phyloP scores from a whole-genome alignment of 176 grass and related monocot genomes.

The Aegilops sharonensis region DNA sequence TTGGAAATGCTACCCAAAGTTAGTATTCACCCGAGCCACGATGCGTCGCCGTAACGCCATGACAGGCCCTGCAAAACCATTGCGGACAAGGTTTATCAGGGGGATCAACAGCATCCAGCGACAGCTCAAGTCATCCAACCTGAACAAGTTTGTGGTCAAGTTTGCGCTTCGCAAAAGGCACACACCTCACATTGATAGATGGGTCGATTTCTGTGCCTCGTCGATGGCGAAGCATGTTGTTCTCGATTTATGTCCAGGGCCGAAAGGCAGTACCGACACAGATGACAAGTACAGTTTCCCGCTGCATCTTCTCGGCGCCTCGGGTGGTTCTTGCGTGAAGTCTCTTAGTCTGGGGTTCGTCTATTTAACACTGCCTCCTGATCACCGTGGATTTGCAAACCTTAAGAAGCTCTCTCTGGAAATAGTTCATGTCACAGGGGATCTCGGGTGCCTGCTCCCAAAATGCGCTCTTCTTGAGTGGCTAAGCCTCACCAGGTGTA shows the following conservation, averaged over 20 bases:
- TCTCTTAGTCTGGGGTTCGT: background rate
- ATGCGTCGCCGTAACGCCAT: background rate
- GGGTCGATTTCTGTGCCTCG: background rate
- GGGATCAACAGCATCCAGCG: background rate
- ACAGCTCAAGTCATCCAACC: background rate
- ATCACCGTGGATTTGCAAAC: background rate
- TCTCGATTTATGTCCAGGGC: background rate
- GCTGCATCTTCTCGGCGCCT: background rate
- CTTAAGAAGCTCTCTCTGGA: conserved; percentile 3
- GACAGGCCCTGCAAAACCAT: background rate
- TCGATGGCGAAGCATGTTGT: background rate
- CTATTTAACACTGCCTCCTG: background rate
- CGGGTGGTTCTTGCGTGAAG: background rate
- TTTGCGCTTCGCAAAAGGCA: background rate
- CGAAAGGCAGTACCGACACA: background rate
- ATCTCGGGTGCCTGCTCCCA: background rate
- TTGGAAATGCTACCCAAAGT: conserved; percentile 22
- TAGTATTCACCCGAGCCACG: background rate
- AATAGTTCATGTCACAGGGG: background rate
- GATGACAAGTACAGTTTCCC: background rate
- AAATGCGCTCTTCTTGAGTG: background rate
- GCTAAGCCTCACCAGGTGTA: background rate
- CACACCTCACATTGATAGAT: background rate
- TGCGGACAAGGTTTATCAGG: background rate
- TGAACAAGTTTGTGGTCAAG: background rate